phyloP scores from a whole-genome alignment of 257 asterid genomes.

The Solanum pinnatisectum region DNA sequence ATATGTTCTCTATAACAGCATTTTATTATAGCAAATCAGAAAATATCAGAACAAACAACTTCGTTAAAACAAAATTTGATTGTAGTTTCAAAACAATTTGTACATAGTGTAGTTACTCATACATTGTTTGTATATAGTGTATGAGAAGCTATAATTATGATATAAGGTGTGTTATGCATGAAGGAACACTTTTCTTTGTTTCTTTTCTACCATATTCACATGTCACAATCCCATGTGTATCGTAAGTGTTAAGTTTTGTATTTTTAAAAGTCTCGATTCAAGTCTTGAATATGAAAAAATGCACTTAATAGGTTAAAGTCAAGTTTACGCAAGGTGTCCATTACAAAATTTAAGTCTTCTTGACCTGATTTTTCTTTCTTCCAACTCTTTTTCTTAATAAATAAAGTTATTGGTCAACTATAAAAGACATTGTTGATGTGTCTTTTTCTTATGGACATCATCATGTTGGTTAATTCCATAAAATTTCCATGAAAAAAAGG shows the following conservation, averaged over 20 bases:
- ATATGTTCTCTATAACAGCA: rapidly evolving
- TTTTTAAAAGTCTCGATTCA: too few species aligned
- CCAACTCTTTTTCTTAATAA: neutral
- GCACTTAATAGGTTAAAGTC: neutral
- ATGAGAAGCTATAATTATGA: neutral
- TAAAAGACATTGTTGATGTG: neutral
- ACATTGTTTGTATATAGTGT: neutral
- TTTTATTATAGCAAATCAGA: too few species aligned
- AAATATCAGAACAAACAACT: neutral
- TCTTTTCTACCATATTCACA: too few species aligned
- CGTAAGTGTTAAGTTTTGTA: neutral
- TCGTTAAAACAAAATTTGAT: neutral
- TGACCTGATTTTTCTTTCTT: neutral
- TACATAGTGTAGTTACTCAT: neutral
- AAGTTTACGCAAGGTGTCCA: neutral
- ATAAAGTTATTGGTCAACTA: neutral
- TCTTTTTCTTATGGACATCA: neutral
- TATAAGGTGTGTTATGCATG: neutral
- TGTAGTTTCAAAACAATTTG: neutral
- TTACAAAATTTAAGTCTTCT: neutral
- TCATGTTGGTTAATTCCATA: neutral
- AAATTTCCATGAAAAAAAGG: neutral
- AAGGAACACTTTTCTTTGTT: neutral
- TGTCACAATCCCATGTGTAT: neutral
- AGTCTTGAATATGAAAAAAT: neutral